Evolutionary conservation across 2,329 filamentous ascomycete species (phyloP).

Genomic region (Phialophora tarda): DNA sequence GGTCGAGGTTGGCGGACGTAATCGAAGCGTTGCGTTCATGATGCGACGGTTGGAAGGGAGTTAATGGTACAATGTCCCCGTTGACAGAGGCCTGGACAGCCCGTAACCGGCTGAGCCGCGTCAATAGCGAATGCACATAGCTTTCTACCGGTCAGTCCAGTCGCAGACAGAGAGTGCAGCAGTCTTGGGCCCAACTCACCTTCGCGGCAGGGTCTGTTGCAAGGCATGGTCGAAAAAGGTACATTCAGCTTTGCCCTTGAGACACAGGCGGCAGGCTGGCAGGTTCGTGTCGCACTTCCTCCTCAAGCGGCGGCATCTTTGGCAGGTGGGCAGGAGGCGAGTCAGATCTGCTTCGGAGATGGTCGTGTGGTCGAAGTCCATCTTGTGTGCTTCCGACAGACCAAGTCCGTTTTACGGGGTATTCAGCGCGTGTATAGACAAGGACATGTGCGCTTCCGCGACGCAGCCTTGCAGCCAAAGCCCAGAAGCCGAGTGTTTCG

Average conservation of each 20-base stretch:
- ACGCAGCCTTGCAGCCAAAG: constrained; percentile 31
- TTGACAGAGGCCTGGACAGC: constrained; percentile 38
- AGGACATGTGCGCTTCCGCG: constrained; percentile 37
- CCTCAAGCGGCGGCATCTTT: constrained; percentile 41
- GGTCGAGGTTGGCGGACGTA: constrained; percentile 26
- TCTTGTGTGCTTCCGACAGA: constrained; percentile 30
- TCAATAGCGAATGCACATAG: constrained; percentile 41
- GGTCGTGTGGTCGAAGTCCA: constrained; percentile 36
- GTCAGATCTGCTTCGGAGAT: constrained; percentile 41
- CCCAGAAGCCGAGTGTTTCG: constrained; percentile 3
- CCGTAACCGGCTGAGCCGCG: constrained; percentile 35
- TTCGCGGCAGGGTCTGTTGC: constrained; percentile 40
- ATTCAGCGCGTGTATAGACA: constrained; percentile 16
- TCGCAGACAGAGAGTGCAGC: background rate
- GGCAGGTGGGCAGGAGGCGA: constrained; percentile 40
- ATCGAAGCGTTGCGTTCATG: constrained; percentile 29
- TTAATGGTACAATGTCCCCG: constrained; percentile 25
- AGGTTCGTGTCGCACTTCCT: constrained; percentile 42
- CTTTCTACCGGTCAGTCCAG: constrained; percentile 16
- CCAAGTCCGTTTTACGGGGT: constrained; percentile 33
- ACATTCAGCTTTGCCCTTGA: constrained; percentile 42
- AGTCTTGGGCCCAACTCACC: constrained; percentile 26
- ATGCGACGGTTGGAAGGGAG: constrained; percentile 21
- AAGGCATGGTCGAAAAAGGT: constrained; percentile 42
- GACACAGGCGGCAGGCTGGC: constrained; percentile 41